Percentiles rank a stretch among this genome's conserved stretches.
phyloP scores from a whole-genome alignment of 1,284 basidiomycete species.

The Heliocybe sulcata region DNA sequence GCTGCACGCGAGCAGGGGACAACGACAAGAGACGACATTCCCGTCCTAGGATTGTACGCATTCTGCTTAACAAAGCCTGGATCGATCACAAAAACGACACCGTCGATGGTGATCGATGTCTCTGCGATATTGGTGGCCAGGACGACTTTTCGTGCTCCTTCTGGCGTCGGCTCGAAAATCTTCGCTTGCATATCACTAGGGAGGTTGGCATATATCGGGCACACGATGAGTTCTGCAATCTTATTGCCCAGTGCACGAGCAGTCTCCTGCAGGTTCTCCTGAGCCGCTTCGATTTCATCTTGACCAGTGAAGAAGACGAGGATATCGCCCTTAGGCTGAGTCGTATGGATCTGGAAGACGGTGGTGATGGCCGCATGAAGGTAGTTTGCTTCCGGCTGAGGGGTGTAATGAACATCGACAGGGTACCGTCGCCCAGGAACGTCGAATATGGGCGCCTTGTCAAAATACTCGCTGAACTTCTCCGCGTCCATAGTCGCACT shows the following conservation, averaged over 20 bases:
- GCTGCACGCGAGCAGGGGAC: conserved; percentile 96
- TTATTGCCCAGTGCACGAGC: no score
- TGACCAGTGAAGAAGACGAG: conserved; percentile 96
- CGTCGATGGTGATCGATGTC: conserved; percentile 96
- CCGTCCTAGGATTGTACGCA: conserved; percentile 93
- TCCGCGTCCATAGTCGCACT: conserved; percentile 94
- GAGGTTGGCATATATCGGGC: no score
- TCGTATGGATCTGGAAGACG: conserved; percentile 95
- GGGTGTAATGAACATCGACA: conserved; percentile 94
- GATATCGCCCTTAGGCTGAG: conserved; percentile 91
- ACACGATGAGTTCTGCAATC: no score
- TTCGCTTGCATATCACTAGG: no score
- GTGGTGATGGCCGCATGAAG: conserved; percentile 96
- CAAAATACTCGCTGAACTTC: conserved; percentile 97
- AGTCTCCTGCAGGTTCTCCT: no score
- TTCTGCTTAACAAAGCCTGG: conserved; percentile 99
- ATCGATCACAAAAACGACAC: conserved; percentile 98
- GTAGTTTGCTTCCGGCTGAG: conserved; percentile 94
- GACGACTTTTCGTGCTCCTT: conserved; percentile 94
- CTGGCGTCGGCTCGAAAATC: no score
- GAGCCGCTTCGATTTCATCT: conserved; percentile 98
- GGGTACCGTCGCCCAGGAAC: conserved; percentile 96
- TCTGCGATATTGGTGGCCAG: conserved; percentile 98
- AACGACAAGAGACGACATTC: conserved; percentile 91
- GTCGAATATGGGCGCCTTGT: conserved; percentile 87